phyloP scores from a whole-genome alignment of 2,329 filamentous ascomycete species.

The Pyrenophora teres region DNA sequence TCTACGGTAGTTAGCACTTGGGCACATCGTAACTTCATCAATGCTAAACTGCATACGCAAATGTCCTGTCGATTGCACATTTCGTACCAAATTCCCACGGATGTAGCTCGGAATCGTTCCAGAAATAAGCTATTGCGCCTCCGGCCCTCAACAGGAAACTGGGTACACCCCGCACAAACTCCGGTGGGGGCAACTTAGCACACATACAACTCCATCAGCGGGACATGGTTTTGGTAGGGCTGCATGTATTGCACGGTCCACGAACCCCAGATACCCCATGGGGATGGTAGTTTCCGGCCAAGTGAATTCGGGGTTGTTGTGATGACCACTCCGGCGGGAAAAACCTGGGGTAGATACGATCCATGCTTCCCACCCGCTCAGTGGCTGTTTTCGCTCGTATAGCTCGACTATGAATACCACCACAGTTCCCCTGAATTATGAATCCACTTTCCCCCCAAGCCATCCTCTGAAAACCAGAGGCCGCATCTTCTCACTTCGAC shows the following conservation, averaged over 20 bases:
- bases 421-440: not conserved
- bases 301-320: conserved; percentile 1
- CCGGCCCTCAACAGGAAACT: not conserved
- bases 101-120: no score
- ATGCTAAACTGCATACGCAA: not conserved
- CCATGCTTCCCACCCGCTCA: not conserved
- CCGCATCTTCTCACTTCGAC: not conserved
- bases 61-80: not conserved
- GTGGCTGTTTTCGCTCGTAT: not conserved
- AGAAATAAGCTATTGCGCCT: not conserved
- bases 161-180: not conserved
- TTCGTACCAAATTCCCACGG: not conserved
- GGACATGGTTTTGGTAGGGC: not conserved
- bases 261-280: not conserved
- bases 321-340: not conserved
- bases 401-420: conserved; percentile 1
- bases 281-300: not conserved
- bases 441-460: not conserved
- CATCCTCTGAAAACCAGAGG: no score
- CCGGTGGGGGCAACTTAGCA: not conserved
- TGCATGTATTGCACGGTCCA: not conserved
- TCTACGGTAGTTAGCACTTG: not conserved
- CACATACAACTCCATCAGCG: not conserved
- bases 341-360: conserved; percentile 2
- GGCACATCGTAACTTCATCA: not conserved